A percentile compares a stretch with the other conserved stretches of the same genome.
These are phyloP conservation scores for Neoboletus subvelutipes DNA, from an alignment of 768 basidiomycete genomes.

Conservation along the genomic window DNA sequence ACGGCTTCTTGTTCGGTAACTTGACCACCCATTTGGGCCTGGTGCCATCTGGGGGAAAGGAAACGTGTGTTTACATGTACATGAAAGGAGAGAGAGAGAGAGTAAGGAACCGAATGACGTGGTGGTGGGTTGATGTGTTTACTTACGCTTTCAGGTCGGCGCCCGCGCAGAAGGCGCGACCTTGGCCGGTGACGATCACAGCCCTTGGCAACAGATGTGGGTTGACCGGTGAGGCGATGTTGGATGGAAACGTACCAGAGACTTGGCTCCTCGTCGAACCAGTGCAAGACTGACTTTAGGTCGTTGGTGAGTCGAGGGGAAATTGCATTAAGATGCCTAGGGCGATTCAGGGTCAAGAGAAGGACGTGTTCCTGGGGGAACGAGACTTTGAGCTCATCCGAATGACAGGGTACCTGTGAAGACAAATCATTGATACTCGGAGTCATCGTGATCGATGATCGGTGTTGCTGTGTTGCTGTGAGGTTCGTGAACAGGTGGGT, in stretches of 20 bases:
- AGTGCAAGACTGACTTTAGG: conserved; percentile 53
- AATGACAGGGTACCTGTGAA: conserved; percentile 28
- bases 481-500: background rate
- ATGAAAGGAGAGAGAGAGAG: background rate
- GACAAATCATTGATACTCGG: background rate
- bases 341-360: conserved; percentile 64
- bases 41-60: conserved; percentile 59
- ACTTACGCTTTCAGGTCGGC: conserved; percentile 75
- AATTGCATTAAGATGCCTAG: conserved; percentile 72
- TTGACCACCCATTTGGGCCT: conserved; percentile 44
- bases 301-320: conserved; percentile 56
- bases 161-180: conserved; percentile 75
- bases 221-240: background rate
- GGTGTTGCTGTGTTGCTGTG: background rate
- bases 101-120: background rate
- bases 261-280: conserved; percentile 71
- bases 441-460: background rate
- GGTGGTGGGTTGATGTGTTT: conserved; percentile 1
- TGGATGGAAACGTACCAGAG: conserved; percentile 55
- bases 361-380: conserved; percentile 53
- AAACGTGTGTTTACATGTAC: background rate
- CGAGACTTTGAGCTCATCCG: conserved; percentile 37
- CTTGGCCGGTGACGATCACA: conserved; percentile 69
- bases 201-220: conserved; percentile 48
- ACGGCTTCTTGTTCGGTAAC: conserved; percentile 45